Base-by-base conservation (phyloP, 2,329 filamentous ascomycete genomes). In the Calonectria leucothoes region DNA sequence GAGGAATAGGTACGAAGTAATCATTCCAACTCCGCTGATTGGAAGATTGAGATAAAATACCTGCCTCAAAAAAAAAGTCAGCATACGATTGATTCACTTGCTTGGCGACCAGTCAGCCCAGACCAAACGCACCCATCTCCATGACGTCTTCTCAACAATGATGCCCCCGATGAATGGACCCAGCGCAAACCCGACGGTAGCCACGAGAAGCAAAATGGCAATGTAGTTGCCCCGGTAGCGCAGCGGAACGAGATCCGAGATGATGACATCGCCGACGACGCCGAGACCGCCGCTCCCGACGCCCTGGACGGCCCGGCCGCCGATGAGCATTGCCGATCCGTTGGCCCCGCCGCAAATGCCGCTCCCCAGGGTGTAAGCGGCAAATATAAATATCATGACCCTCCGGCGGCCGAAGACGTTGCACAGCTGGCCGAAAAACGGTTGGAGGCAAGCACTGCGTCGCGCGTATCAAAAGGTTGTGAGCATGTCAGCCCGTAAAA, bases 351-450 rank as follows among this genome's bases (percentile, higher is more conserved):
- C 89, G 11, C 82, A 82, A 6, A 90, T 83, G 0, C 83, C 86
- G 69, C 89, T 90, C 0, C 90, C 90, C 0, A 91, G 75, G 0
- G 83, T 84, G 72, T 91, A 91, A 1, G 89, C 73, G 14, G 80
- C 82, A 1, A 90, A 84, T 3, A 86, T 80, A 10, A 78, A 63
- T 0, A 90, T 80, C 20, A 83, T 82, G 29, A 85, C 79, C 63
- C 82, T 85, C 27, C 87, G 84, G 2, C 90, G 84, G 4, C 90
- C 89, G 73, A 88, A 91, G n/a, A 91, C 83, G 66, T 90, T 85
- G 17, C 86, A 84, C 0, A 89, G 74, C 74, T 91, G 88, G 1
- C 88, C 88, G 52, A 87, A 87, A 0, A 90, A 74, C 0, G 89
- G 89, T 65, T 88, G 88, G 2, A 89, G 69, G 27, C 69, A 75